Evolutionary conservation across 371 early-diverging fungal genomes (phyloP).

Genomic region (Mucor plumbeus): DNA sequence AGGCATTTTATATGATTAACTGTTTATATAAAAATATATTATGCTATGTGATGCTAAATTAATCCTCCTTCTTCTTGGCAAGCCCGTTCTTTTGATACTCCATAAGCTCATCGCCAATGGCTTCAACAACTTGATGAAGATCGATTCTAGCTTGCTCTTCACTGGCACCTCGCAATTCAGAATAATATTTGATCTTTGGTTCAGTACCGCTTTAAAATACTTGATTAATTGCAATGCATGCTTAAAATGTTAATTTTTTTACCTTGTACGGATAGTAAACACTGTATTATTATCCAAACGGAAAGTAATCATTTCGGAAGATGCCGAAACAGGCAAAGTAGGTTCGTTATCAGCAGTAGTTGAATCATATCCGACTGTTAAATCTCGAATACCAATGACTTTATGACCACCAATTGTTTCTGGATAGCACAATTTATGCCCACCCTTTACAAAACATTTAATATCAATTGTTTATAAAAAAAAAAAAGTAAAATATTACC

Average conservation of each 20-base stretch:
- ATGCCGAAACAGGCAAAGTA: conserved; percentile 75
- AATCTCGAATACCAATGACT: conserved; percentile 80
- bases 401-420: conserved; percentile 68
- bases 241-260: neutral
- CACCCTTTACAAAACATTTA: conserved; percentile 18
- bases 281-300: conserved; percentile 73
- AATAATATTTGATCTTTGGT: conserved; percentile 96
- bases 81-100: conserved; percentile 62
- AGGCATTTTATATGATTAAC: too few relatives aligned
- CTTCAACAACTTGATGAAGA: conserved; percentile 53
- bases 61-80: conserved; percentile 42
- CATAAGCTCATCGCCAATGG: conserved; percentile 61
- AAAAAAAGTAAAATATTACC: neutral
- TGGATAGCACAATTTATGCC: conserved; percentile 72
- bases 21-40: too few relatives aligned
- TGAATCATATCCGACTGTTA: conserved; percentile 90
- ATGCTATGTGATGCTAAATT: neutral
- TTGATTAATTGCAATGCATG: neutral
- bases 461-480: too few relatives aligned
- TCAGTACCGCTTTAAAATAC: conserved; percentile 81
- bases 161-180: conserved; percentile 71
- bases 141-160: conserved; percentile 59
- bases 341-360: conserved; percentile 67
- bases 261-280: conserved; percentile 79
- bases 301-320: conserved; percentile 95